These are phyloP conservation scores for Globisporangium sylvaticum DNA, from an alignment of 352 stramenopile genomes.

Conservation along the genomic window DNA sequence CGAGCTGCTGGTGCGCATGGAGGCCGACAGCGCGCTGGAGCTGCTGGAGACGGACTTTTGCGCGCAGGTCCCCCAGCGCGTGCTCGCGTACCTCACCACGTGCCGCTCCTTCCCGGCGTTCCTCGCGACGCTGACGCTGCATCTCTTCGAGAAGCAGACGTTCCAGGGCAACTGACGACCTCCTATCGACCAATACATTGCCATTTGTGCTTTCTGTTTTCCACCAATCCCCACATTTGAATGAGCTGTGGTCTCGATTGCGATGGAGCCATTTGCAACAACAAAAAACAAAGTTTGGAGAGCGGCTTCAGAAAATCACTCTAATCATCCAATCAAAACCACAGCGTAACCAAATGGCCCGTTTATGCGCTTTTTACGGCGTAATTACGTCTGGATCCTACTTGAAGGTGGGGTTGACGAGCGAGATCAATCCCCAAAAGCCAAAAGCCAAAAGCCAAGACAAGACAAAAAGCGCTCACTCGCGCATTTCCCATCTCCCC, in stretches of 20 bases:
- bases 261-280: neutral
- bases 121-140: slow-evolving; percentile 81
- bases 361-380: slow-evolving; percentile 7
- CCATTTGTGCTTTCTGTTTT: neutral
- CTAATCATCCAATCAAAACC: neutral
- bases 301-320: neutral
- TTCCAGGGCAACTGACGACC: slow-evolving; percentile 65
- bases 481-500: slow-evolving; percentile 2
- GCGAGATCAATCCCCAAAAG: neutral
- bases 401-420: slow-evolving; percentile 10
- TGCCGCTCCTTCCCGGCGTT: slow-evolving; percentile 89
- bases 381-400: slow-evolving; percentile 11
- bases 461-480: neutral
- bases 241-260: neutral
- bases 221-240: neutral
- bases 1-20: slow-evolving; percentile 83
- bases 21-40: slow-evolving; percentile 65
- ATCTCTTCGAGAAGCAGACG: slow-evolving; percentile 90
- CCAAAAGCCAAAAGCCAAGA: neutral
- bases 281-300: neutral
- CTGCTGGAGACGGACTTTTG: slow-evolving; percentile 83
- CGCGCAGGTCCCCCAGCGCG: slow-evolving; percentile 53
- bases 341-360: neutral
- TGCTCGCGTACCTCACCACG: slow-evolving; percentile 66
- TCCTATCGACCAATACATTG: neutral